Conservation (phyloP, 768 basidiomycete genomes). For the Podaxis rugospora region DNA sequence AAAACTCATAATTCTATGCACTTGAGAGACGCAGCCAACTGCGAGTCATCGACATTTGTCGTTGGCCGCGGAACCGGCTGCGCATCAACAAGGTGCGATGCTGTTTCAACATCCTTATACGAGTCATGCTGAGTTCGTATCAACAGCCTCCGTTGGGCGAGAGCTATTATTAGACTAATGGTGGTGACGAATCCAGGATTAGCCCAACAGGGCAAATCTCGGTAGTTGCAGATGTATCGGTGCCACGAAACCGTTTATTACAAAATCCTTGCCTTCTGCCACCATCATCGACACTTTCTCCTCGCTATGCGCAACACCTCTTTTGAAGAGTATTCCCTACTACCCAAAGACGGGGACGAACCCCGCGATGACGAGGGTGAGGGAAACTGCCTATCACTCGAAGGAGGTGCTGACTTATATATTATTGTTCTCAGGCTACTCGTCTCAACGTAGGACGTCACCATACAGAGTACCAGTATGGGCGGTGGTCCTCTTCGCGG, state of each 20-base stretch:
- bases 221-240: neutral
- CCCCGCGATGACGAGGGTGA: neutral
- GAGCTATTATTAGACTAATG: neutral
- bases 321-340: conserved; percentile 4
- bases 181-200: neutral
- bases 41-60: neutral
- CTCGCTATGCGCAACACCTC: neutral
- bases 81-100: neutral
- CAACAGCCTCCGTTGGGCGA: neutral
- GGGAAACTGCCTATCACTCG: neutral
- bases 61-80: neutral
- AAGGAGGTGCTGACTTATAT: neutral
- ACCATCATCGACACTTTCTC: no score
- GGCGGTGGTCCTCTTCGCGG: conserved; percentile 10
- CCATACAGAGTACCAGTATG: neutral
- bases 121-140: neutral
- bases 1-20: neutral
- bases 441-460: neutral
- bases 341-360: neutral
- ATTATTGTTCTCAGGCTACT: neutral
- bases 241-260: neutral
- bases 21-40: neutral
- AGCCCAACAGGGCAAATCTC: conserved; percentile 5
- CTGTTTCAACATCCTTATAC: neutral
- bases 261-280: neutral